These are phyloP conservation scores for Lodderomyces beijingensis DNA, from an alignment of 1,139 yeast species.

Conservation along the genomic window DNA sequence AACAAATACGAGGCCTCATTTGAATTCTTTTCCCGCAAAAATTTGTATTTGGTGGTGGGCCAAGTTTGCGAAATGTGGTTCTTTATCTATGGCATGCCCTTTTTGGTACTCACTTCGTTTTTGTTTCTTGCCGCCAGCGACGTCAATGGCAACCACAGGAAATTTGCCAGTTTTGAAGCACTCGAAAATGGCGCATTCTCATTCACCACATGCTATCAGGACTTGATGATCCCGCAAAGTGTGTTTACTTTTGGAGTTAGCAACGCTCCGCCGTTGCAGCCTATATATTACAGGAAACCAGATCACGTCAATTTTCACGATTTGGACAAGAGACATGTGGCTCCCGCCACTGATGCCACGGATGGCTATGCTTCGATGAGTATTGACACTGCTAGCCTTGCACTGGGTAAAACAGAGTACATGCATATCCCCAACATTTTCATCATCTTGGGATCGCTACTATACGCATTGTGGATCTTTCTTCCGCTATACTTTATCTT, in stretches of 20 bases:
- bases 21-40: slow-evolving; percentile 16
- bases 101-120: slow-evolving; percentile 38
- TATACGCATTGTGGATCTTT: slow-evolving; percentile 31
- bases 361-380: background rate
- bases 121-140: slow-evolving; percentile 27
- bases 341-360: background rate
- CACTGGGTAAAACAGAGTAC: background rate
- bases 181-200: slow-evolving; percentile 24
- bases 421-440: slow-evolving; percentile 12
- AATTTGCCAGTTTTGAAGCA: slow-evolving; percentile 14
- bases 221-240: slow-evolving; percentile 18
- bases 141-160: slow-evolving; percentile 12
- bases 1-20: slow-evolving; percentile 7
- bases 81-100: slow-evolving; percentile 40
- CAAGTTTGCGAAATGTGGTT: slow-evolving; percentile 30
- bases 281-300: too few relatives aligned
- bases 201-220: slow-evolving; percentile 24
- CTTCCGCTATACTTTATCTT: slow-evolving; percentile 29
- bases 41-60: slow-evolving; percentile 29
- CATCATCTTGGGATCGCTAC: slow-evolving; percentile 25
- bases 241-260: slow-evolving; percentile 7
- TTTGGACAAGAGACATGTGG: too few relatives aligned
- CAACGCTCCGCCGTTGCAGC: background rate
- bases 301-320: too few relatives aligned
- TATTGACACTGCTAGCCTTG: background rate